Base-by-base conservation (phyloP, 176 grass and related monocot species). In the Triticum urartu region DNA sequence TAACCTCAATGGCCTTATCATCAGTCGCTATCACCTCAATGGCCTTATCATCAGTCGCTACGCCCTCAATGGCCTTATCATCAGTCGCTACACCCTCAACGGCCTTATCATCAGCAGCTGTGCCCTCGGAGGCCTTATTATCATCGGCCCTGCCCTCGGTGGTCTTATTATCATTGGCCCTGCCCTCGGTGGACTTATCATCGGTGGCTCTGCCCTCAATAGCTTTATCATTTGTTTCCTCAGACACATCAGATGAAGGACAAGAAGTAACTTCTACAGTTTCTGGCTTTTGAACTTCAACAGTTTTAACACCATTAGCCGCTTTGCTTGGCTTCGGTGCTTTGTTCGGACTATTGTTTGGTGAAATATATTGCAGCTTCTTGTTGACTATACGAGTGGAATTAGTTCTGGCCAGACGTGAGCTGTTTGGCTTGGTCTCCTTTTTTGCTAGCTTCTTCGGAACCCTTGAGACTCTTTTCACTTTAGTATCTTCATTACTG, bases 361-460 rank as follows among this genome's bases (percentile, higher is more conserved):
- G 76, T 1, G 89, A 74, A 83, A 83, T 89, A 81, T 77, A 94
- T 83, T 97, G 97, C 63, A 97, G 77, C 52, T 95, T 99, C 17
- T 60, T 92, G 62, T 85, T 68, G 26, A 83, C 85, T 67, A 73
- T 54, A 63, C 43, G 84, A 80, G 60, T 85, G 15, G 89, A 83
- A 75, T 62, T 84, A 71, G 26, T 83, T 89, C 90, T 92, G 79
- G 90, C 60, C 6, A 80, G 52, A 22, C 89, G 86, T 76, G 87
- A 66, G 64, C 71, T 85, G 54, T 85, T 92, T 60, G 89, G 87
- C 17, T 83, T 88, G 22, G 72, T 84, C 50, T 96, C 97, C 36
- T 93, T 96, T 78, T 90, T 96, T 8, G 42, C 26, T 70, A 99
- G 68, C 74, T 90, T 99, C 82, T 94, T 99, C n/a, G 97, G 97